Conservation (phyloP, 257 asterid genomes). For the Nicotiana noctiflora region DNA sequence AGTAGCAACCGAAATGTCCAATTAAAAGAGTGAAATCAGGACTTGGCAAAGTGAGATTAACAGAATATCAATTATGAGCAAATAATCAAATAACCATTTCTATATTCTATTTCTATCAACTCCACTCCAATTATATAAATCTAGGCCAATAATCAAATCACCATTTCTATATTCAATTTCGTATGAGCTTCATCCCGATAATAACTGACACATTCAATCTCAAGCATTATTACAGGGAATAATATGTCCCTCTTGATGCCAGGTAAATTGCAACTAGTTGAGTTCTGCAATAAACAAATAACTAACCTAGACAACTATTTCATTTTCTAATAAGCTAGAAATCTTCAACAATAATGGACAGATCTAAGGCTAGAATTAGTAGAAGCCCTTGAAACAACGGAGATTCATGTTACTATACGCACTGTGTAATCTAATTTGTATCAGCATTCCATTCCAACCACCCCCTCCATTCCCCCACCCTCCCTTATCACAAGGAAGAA, state of each 20-base stretch:
- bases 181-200: not conserved
- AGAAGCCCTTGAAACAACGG: not conserved
- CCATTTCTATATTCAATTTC: not conserved
- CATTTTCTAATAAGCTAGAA: not conserved
- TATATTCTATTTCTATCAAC: not conserved
- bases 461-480: not conserved
- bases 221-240: not conserved
- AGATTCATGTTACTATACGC: not conserved
- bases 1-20: not conserved
- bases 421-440: not conserved
- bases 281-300: not conserved
- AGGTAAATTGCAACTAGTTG: not conserved
- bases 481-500: not conserved
- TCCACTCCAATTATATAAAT: not conserved
- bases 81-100: not conserved
- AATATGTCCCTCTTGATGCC: not conserved
- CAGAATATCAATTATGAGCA: not conserved
- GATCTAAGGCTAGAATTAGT: not conserved
- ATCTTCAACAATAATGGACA: not conserved
- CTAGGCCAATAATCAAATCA: not conserved
- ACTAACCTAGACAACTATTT: not conserved
- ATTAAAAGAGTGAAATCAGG: not conserved
- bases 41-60: not conserved
- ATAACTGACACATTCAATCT: not conserved
- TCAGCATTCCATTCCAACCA: not conserved